Evolutionary conservation across 2,329 filamentous ascomycete genomes (phyloP).

Genomic region (Alternaria metachromatica): DNA sequence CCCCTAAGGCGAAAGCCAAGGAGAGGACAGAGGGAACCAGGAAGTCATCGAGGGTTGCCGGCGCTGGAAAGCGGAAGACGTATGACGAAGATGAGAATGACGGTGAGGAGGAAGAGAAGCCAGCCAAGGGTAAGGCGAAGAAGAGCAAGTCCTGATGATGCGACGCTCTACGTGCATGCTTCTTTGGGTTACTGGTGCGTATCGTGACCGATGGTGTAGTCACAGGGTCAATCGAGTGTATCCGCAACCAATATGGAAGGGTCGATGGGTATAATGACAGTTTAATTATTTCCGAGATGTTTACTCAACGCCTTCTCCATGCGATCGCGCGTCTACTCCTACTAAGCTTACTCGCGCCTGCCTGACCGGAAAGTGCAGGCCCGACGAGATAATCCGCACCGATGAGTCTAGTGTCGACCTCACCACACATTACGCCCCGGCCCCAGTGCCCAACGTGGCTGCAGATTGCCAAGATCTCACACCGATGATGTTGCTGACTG

Average conservation of each 20-base stretch:
- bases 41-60: constrained; percentile 24
- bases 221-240: neutral
- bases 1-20: constrained; percentile 18
- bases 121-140: constrained; percentile 20
- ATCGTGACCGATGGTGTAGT: neutral
- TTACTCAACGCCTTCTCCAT: neutral
- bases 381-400: constrained; percentile 1
- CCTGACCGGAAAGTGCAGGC: neutral
- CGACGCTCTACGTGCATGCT: neutral
- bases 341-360: constrained; percentile 4
- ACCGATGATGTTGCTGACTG: constrained; percentile 16
- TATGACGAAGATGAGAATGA: constrained; percentile 23
- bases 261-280: neutral
- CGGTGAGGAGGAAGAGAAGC: constrained; percentile 20
- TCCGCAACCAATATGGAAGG: neutral
- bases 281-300: neutral
- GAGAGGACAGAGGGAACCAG: constrained; percentile 29
- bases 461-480: constrained; percentile 13
- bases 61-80: constrained; percentile 30
- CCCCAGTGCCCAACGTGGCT: constrained; percentile 1
- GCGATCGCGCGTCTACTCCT: neutral
- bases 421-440: neutral
- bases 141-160: constrained; percentile 18
- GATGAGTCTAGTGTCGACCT: neutral
- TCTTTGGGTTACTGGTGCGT: neutral